Evolutionary conservation across 371 early-diverging fungal species (phyloP).

Genomic region (Zychaea mexicana): DNA sequence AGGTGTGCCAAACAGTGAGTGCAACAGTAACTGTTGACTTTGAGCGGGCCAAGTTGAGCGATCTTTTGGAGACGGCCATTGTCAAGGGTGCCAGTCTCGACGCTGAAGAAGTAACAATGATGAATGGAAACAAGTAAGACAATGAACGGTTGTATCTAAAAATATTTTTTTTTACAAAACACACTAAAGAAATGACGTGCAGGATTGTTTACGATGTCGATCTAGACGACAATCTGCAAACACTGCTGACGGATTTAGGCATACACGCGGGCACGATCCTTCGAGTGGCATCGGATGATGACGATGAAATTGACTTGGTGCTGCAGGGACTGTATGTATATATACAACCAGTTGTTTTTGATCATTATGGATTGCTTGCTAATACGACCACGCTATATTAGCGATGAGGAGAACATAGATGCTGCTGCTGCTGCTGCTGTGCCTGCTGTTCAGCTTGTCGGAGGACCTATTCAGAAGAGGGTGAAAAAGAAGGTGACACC

Average conservation of each 20-base stretch:
- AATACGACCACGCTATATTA: too few species aligned
- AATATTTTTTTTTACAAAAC: neutral
- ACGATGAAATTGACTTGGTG: constrained; percentile 40
- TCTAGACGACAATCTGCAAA: constrained; percentile 79
- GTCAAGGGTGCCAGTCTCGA: constrained; percentile 42
- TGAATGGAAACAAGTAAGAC: constrained; percentile 61
- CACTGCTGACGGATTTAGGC: constrained; percentile 60
- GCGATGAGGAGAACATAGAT: too few species aligned
- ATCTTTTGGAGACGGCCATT: constrained; percentile 51
- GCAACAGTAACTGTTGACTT: constrained; percentile 47
- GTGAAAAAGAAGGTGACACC: neutral
- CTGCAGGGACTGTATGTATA: constrained; percentile 32
- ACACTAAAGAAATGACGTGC: neutral
- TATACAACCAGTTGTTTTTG: too few species aligned
- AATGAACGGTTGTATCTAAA: neutral
- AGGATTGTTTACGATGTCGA: constrained; percentile 90
- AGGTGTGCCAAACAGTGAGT: constrained; percentile 57
- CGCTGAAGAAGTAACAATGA: constrained; percentile 42
- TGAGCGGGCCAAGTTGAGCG: constrained; percentile 47
- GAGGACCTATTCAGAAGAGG: neutral
- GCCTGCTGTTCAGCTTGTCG: constrained; percentile 3
- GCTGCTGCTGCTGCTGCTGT: neutral
- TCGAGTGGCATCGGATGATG: constrained; percentile 54
- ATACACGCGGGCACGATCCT: constrained; percentile 61
- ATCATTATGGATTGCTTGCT: too few species aligned